Base-by-base conservation (phyloP, 2,329 filamentous ascomycete genomes). In the Cercospora sesami region DNA sequence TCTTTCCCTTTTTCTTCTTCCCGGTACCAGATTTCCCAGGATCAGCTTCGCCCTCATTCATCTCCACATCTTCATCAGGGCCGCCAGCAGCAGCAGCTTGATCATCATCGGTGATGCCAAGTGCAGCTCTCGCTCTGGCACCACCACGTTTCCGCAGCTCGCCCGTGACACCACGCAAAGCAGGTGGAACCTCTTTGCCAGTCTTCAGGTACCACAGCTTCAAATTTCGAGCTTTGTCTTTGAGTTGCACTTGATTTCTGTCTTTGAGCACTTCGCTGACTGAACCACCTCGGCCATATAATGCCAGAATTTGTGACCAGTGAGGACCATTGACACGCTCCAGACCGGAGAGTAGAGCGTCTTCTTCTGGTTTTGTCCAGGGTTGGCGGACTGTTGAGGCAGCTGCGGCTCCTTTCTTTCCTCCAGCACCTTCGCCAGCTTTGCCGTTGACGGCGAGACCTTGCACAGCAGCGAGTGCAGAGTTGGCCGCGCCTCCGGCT, bases 151-250 rank as follows among this genome's bases (percentile, higher is more conserved):
- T 96, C 80, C 95, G 94, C 42, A 97, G 82, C 79, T 97, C 93
- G 3, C 93, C 93, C 0, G 93, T 97, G 10, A 97, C 93, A 31
- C 91, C 91, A 75, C 94, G 90, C 23, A 97, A 81, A 73, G 95
- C 95, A 74, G 91, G 93, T 0, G 93, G 93, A 78, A 97, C 94
- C 75, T 97, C 93, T 5, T 93, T 93, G 63, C 92, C 92, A 18
- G 91, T 94, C 82, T 97, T 97, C 64, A 97, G 82, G 79, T 96
- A 96, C 81, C 95, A 96, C 0, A 97, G 81, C 79, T 96, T 97
- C 60, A 96, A 81, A 72, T 97, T 97, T 60, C 93, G 86, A 0
- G 93, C 93, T 79, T 97, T 97, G 77, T 97, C 93, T 79, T 97
- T 97, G 12, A 96, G 84, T 77, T 96, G 93, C 0, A 97, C 93